Base-by-base conservation (phyloP, 202 grass and related monocot species). In the Saccharum hybrid region DNA sequence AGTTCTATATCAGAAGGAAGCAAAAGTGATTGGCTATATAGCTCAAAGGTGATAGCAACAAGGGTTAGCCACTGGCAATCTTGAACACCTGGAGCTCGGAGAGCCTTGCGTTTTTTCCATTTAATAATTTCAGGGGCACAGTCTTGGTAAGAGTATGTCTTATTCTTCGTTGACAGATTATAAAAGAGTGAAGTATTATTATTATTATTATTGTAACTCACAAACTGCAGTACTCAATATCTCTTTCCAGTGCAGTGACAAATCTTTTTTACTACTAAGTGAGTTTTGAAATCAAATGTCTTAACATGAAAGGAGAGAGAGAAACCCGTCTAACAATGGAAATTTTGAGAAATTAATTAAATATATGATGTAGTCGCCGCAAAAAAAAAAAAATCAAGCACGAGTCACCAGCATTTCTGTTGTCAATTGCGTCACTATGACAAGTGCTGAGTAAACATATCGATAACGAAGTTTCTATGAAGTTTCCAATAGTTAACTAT, bases 21-120 rank as follows among this genome's bases (percentile, higher is more conserved):
- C 15, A 6, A n/a, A 57, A 69, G n/a, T 80, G 70, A 76, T 90
- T 83, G 75, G 84, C n/a, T 84, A 34, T 15, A 18, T 54, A 76
- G 71, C 52, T 46, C 54, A 87, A 79, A 81, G 52, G 75, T 83
- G 75, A 80, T 59, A 57, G 75, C 62, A 76, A 66, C 84, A 56
- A 60, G 52, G 30, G 72, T 45, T 82, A 86, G 57, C 18, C 49
- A 69, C 33, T 22, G 42, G 52, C 73, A 79, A 69, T 62, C 68
- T 79, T 79, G 68, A 90, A 90, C 70, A 76, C 63, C 19, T 84
- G 80, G 76, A 77, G 6, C 57, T 64, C 22, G 42, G 57, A 84
- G 54, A 42, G 60, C 88, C 75, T 79, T 65, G 60, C 18, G 19
- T 80, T 76, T 45, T 72, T 11, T 2, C 52, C 52, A 75, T 75